Conservation (phyloP, 805 yeast species). For the Wickerhamomyces alni region DNA sequence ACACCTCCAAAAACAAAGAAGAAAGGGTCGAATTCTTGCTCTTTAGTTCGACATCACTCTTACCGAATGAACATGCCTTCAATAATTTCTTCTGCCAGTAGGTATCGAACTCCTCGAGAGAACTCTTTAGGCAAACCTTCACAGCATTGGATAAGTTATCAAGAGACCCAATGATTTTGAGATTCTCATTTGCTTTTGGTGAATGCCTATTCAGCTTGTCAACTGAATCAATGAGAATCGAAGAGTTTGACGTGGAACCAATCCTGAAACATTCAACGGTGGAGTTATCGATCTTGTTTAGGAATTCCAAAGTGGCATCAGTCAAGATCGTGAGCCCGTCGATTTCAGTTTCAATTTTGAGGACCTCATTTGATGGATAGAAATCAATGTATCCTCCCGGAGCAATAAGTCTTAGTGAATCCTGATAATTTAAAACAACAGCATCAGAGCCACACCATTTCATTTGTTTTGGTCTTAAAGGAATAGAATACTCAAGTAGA, state of each 20-base stretch:
- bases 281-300: constrained; percentile 53
- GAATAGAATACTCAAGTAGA: constrained; percentile 22
- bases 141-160: constrained; percentile 53
- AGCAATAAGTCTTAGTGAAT: constrained; percentile 64
- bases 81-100: constrained; percentile 75
- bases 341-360: constrained; percentile 41
- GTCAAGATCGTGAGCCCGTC: constrained; percentile 76
- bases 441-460: constrained; percentile 89
- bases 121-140: constrained; percentile 63
- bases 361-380: constrained; percentile 36
- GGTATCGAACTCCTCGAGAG: constrained; percentile 71
- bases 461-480: constrained; percentile 37
- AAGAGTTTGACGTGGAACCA: constrained; percentile 80
- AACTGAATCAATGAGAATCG: constrained; percentile 75
- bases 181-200: constrained; percentile 76
- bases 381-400: constrained; percentile 56
- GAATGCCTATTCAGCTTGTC: constrained; percentile 60
- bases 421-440: constrained; percentile 52
- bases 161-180: constrained; percentile 45
- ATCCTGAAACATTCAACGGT: constrained; percentile 64
- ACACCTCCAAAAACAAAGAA: constrained; percentile 45
- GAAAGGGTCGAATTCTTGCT: neutral
- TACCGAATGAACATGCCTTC: constrained; percentile 84
- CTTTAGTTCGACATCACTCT: constrained; percentile 41
- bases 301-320: constrained; percentile 43